Evolutionary conservation across 257 asterid genomes (phyloP), one percentile per base, ranked within the genome.

Genomic region (Solanum chiquidenum): DNA sequence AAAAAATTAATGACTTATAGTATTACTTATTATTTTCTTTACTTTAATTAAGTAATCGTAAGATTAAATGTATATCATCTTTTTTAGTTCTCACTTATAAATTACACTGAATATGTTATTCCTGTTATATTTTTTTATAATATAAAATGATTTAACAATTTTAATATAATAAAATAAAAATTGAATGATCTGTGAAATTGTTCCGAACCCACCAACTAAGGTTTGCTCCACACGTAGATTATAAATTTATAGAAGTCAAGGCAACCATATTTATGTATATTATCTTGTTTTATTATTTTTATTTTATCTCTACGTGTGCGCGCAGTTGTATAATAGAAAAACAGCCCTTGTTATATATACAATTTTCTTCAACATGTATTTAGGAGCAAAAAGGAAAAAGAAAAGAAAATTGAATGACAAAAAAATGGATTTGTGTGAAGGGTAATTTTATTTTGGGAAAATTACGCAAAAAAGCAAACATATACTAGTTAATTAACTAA

Each of bases 31-130:
- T 18, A 7, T 6, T 52, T 52, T 55, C 64, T 18, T 16, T 55
- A 7, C 21, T 18, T 55, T 55, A 44, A 14, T 6, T 14, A 14
- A 60, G 12, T 60, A 23, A 60, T 8, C 1, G 5, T 21, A 58
- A 21, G 5, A 58, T 58, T 58, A 1, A 20, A 23, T 23, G 21
- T 10, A 21, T 8, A 60, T 9, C 27, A 18, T 7, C 2, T 0
- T 52, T 16, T 6, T 6, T 0, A 20, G 5, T 7, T 55, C 1
- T 2, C 2, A 60, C 27, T 60, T 21, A 60, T 60, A 7, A 60
- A 9, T 58, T 9, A 0, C 0, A 21, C 5, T 58, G 1, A 21
- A 2, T 60, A 60, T 60, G 1, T 21, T 21, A 3, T 60, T 58
- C 0, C 21, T 21, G 2, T 62, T n/a, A 62, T 23, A 23, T 62